Evolutionary conservation across 2,329 filamentous ascomycete genomes (phyloP).

Genomic region (Exophiala bonariae): DNA sequence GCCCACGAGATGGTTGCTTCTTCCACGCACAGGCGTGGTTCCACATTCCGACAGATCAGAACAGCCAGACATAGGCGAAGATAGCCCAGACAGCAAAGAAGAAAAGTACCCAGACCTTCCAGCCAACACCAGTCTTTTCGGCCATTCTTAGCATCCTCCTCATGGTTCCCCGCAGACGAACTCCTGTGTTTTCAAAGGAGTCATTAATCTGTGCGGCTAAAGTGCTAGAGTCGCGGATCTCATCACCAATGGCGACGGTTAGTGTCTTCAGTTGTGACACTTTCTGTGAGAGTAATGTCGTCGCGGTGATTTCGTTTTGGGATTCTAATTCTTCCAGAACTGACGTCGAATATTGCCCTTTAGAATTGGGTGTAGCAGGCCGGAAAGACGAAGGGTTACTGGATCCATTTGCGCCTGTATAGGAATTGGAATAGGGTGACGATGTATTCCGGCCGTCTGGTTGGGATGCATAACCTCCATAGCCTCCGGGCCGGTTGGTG

Average conservation of each 20-base stretch:
- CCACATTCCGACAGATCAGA: too few relatives aligned
- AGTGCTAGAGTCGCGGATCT: constrained; percentile 86
- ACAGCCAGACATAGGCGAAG: constrained; percentile 93
- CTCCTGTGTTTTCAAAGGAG: constrained; percentile 79
- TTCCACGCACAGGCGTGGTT: too few relatives aligned
- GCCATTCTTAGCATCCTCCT: constrained; percentile 97
- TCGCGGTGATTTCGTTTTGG: constrained; percentile 83
- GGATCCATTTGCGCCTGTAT: constrained; percentile 13
- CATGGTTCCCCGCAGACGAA: constrained; percentile 87
- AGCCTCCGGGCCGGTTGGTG: constrained; percentile 11
- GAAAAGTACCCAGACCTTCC: constrained; percentile 91
- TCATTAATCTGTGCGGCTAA: constrained; percentile 96
- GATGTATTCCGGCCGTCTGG: constrained; percentile 12
- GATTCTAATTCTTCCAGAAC: constrained; percentile 92
- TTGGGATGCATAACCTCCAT: constrained; percentile 17
- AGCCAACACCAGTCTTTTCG: constrained; percentile 89
- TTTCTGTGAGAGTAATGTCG: constrained; percentile 27
- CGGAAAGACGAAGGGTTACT: constrained; percentile 15
- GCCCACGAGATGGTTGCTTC: too few relatives aligned
- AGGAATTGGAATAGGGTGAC: constrained; percentile 15
- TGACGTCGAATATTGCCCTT: constrained; percentile 88
- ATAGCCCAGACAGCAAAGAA: constrained; percentile 78
- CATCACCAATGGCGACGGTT: constrained; percentile 88
- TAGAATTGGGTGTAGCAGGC: constrained; percentile 36
- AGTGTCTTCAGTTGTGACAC: constrained; percentile 57